Percentiles rank a stretch among this genome's conserved stretches.
These are phyloP conservation scores for Cryptosporidium parvum DNA, from an alignment of 169 alveolate genomes.

Conservation along the genomic window DNA sequence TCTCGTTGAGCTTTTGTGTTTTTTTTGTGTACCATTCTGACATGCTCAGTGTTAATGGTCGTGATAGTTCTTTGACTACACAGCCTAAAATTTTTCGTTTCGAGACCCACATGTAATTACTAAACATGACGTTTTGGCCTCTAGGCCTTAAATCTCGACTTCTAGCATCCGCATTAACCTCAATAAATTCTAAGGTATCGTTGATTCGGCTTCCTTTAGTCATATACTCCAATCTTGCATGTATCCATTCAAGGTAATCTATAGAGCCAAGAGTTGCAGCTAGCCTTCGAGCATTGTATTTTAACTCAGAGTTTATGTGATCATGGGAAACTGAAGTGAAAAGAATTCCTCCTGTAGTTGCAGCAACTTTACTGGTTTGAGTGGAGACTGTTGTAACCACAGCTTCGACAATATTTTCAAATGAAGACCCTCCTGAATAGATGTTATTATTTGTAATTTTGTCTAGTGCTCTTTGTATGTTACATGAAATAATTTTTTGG, in stretches of 20 bases:
- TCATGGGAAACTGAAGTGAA: conserved; percentile 33
- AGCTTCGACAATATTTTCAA: conserved; percentile 64
- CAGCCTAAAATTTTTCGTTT: conserved; percentile 26
- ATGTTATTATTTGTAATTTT: conserved; percentile 10
- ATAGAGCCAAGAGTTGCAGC: conserved; percentile 68
- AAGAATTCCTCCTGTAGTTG: conserved; percentile 40
- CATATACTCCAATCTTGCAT: conserved; percentile 34
- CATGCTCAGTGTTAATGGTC: conserved; percentile 30
- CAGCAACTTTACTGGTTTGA: conserved; percentile 53
- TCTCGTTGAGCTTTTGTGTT: conserved; percentile 40
- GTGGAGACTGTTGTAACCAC: conserved; percentile 61
- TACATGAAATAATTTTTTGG: not conserved
- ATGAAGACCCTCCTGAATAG: conserved; percentile 16
- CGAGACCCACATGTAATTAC: conserved; percentile 56
- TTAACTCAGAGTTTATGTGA: not conserved
- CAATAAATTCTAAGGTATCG: not conserved
- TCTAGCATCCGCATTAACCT: conserved; percentile 12
- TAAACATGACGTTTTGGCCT: conserved; percentile 58
- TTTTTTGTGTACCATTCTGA: conserved; percentile 66
- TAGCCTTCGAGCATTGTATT: conserved; percentile 20
- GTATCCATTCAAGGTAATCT: conserved; percentile 66
- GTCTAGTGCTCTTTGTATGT: conserved; percentile 29
- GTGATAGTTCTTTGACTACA: conserved; percentile 41
- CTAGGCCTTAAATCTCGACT: not conserved
- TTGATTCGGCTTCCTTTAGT: not conserved